Evolutionary conservation across 345 rosid species (phyloP).

Genomic region (Raphanus raphanistrum): DNA sequence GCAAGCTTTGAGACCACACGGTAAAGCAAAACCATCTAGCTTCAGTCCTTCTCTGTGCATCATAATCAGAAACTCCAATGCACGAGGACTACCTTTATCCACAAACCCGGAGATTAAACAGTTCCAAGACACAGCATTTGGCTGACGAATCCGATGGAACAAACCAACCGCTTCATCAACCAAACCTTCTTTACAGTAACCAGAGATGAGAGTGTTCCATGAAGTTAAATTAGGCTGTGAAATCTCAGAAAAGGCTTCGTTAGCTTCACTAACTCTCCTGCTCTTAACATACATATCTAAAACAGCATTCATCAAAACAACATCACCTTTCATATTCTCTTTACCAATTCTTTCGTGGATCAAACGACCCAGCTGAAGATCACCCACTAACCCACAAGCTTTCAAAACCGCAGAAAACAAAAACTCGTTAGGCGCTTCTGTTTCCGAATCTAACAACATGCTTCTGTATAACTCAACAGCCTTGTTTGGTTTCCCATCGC

Average conservation of each 20-base stretch:
- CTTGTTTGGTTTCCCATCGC: conserved; percentile 43
- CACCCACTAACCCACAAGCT: conserved; percentile 62
- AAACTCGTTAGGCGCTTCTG: conserved; percentile 55
- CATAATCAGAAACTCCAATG: conserved; percentile 49
- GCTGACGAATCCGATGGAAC: conserved; percentile 53
- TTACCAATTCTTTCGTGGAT: conserved; percentile 46
- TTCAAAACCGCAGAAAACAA: conserved; percentile 65
- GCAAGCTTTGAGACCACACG: conserved; percentile 63
- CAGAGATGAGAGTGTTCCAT: conserved; percentile 74
- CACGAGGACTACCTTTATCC: conserved; percentile 47
- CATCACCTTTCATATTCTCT: conserved; percentile 48
- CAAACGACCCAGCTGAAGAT: conserved; percentile 52
- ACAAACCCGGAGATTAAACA: conserved; percentile 67
- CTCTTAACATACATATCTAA: conserved; percentile 77
- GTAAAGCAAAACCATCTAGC: conserved; percentile 67
- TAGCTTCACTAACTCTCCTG: conserved; percentile 56
- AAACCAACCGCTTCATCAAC: conserved; percentile 57
- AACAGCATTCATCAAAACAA: conserved; percentile 66
- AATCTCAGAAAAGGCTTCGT: conserved; percentile 46
- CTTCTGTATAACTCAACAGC: conserved; percentile 46
- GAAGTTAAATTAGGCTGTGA: conserved; percentile 47
- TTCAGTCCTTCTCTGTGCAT: conserved; percentile 62
- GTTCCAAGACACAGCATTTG: conserved; percentile 66
- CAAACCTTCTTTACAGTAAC: conserved; percentile 61
- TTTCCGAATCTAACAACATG: conserved; percentile 50